phyloP scores from a whole-genome alignment of 305 asterid species.

The Fraxinus greggii region DNA sequence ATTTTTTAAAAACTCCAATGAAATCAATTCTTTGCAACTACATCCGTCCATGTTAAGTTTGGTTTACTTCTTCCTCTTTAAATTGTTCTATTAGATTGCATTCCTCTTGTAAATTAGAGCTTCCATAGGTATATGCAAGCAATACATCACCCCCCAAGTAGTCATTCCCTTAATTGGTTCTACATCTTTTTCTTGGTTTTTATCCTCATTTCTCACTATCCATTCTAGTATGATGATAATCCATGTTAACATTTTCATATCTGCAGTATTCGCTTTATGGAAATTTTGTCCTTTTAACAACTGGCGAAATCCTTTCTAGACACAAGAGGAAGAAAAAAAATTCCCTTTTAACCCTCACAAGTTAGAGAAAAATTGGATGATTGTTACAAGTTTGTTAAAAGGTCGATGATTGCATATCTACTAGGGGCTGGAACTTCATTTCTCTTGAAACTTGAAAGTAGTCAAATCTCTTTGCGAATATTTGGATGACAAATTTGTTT shows the following conservation, averaged over 20 bases:
- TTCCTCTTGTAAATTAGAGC: background rate
- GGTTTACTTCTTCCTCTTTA: background rate
- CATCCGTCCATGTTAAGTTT: background rate
- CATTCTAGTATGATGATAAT: background rate
- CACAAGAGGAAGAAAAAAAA: background rate
- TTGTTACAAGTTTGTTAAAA: background rate
- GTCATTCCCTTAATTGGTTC: background rate
- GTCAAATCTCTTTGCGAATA: constrained; percentile 7
- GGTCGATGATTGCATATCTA: background rate
- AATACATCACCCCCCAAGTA: background rate
- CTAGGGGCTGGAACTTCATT: constrained; percentile 15
- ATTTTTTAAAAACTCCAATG: background rate
- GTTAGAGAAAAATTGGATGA: background rate
- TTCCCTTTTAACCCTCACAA: background rate
- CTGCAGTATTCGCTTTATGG: background rate
- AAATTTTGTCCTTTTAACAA: background rate
- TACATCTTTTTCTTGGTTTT: background rate
- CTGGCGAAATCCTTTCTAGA: background rate
- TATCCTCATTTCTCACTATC: background rate
- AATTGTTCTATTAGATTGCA: background rate
- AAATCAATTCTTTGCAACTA: background rate
- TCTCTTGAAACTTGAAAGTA: constrained; percentile 7
- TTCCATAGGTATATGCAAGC: background rate
- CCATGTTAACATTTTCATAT: background rate
- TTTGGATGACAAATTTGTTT: constrained; percentile 13